Evolutionary conservation across 2,329 filamentous ascomycete genomes (phyloP).

Genomic region (Cladosporium sp.): DNA sequence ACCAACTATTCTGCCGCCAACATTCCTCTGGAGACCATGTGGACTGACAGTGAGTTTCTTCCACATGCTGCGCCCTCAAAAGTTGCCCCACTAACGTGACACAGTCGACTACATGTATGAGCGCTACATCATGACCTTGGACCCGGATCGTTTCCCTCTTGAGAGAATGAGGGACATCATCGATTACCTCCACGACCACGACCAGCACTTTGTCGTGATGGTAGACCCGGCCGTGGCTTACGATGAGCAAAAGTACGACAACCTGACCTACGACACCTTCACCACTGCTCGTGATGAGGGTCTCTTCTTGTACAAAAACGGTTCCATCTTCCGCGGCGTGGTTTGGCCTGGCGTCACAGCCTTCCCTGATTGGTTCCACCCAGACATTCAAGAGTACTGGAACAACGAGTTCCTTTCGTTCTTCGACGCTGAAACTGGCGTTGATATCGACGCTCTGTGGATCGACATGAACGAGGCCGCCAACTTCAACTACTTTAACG

Average conservation of each 20-base stretch:
- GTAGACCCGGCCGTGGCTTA: slow-evolving; percentile 60
- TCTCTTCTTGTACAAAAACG: slow-evolving; percentile 51
- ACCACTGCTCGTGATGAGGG: slow-evolving; percentile 29
- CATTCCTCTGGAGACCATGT: slow-evolving; percentile 68
- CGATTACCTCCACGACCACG: slow-evolving; percentile 47
- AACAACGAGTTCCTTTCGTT: slow-evolving; percentile 61
- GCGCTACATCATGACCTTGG: slow-evolving; percentile 59
- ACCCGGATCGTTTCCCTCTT: slow-evolving; percentile 59
- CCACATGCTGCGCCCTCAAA: not conserved
- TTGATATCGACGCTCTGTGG: slow-evolving; percentile 73
- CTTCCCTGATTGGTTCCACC: slow-evolving; percentile 65
- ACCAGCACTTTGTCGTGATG: slow-evolving; percentile 54
- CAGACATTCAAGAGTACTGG: slow-evolving; percentile 63
- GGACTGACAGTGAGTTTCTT: slow-evolving; percentile 56
- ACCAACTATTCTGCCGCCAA: slow-evolving; percentile 60
- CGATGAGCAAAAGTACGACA: slow-evolving; percentile 16
- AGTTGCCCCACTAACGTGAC: not conserved
- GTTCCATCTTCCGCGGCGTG: slow-evolving; percentile 54
- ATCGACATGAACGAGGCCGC: slow-evolving; percentile 29
- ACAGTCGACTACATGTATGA: slow-evolving; percentile 35
- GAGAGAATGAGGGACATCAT: slow-evolving; percentile 54
- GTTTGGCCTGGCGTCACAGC: slow-evolving; percentile 64
- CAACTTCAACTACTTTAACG: slow-evolving; percentile 15
- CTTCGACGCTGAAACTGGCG: slow-evolving; percentile 58
- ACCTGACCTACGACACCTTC: slow-evolving; percentile 15